These are phyloP conservation scores for Ziziphus jujuba DNA, from an alignment of 306 rosid species.

Conservation along the genomic window DNA sequence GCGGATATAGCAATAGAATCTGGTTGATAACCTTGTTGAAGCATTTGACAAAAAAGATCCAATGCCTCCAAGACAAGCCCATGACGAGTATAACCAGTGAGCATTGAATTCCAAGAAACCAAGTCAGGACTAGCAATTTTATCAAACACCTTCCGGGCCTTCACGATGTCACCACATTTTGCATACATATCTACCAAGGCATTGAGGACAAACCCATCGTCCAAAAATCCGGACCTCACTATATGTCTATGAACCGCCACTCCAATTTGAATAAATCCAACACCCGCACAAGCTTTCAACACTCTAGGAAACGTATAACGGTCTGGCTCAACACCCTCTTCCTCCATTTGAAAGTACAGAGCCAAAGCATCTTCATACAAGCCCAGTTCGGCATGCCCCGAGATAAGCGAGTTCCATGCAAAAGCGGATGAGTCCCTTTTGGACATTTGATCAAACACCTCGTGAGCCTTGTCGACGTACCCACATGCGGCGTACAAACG, in stretches of 20 bases:
- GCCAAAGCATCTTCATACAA: constrained; percentile 77
- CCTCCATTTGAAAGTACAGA: constrained; percentile 88
- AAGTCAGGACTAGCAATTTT: constrained; percentile 52
- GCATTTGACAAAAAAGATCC: constrained; percentile 49
- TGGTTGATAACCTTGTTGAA: constrained; percentile 52
- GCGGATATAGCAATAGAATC: constrained; percentile 65
- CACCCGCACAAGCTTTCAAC: constrained; percentile 77
- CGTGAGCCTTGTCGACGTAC: constrained; percentile 55
- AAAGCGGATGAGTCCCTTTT: constrained; percentile 50
- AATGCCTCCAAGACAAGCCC: constrained; percentile 61
- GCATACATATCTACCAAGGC: constrained; percentile 87
- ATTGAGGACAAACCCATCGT: constrained; percentile 71
- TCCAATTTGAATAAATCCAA: constrained; percentile 71
- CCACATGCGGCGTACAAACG: constrained; percentile 65
- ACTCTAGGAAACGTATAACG: constrained; percentile 73
- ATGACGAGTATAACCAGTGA: constrained; percentile 63
- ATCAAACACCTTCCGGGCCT: constrained; percentile 63
- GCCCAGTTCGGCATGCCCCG: constrained; percentile 71
- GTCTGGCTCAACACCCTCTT: constrained; percentile 73
- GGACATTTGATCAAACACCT: constrained; percentile 82
- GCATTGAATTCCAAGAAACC: constrained; percentile 90
- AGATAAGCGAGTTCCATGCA: constrained; percentile 83
- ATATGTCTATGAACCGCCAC: constrained; percentile 72
- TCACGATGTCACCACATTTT: constrained; percentile 87
- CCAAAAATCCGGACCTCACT: constrained; percentile 58